Evolutionary conservation across 495 filamentous ascomycete genomes (phyloP).

Genomic region (Penicillium coffeae): DNA sequence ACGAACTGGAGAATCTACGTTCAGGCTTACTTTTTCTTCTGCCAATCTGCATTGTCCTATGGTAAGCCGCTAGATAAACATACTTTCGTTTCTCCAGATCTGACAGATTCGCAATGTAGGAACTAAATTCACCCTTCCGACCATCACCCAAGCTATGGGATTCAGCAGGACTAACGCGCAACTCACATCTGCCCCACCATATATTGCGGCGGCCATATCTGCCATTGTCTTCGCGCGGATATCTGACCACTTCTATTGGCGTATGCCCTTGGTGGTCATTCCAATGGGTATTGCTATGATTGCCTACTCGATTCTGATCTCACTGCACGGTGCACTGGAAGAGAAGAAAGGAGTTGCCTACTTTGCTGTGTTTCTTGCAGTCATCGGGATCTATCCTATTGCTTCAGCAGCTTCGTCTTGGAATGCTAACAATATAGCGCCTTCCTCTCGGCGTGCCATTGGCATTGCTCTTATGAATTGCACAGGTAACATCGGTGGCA

Average conservation of each 20-base stretch:
- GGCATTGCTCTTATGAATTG: constrained; percentile 34
- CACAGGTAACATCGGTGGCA: constrained; percentile 33
- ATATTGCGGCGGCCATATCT: constrained; percentile 29
- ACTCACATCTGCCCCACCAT: constrained; percentile 30
- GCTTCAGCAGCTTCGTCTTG: constrained; percentile 34
- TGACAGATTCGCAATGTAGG: too few species aligned
- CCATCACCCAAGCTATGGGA: constrained; percentile 28
- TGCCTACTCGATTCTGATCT: constrained; percentile 28
- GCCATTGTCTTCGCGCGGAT: constrained; percentile 28
- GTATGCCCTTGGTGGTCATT: constrained; percentile 35
- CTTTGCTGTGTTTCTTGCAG: constrained; percentile 34
- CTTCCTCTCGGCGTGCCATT: constrained; percentile 31
- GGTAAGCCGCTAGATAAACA: constrained; percentile 14
- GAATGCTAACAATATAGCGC: constrained; percentile 37
- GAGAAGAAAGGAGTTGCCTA: constrained; percentile 29
- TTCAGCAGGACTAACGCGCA: constrained; percentile 28
- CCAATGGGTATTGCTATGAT: constrained; percentile 24
- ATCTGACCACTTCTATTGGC: constrained; percentile 36
- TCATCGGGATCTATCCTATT: constrained; percentile 37
- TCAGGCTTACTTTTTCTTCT: constrained; percentile 25
- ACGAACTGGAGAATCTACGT: constrained; percentile 27
- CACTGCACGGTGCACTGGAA: constrained; percentile 22
- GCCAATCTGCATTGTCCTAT: constrained; percentile 25
- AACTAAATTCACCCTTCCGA: constrained; percentile 30
- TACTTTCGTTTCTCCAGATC: too few species aligned